Percentiles rank a stretch among this genome's conserved stretches.
phyloP scores from a whole-genome alignment of 164 flowering plant genomes.

The Vitis cinerea region DNA sequence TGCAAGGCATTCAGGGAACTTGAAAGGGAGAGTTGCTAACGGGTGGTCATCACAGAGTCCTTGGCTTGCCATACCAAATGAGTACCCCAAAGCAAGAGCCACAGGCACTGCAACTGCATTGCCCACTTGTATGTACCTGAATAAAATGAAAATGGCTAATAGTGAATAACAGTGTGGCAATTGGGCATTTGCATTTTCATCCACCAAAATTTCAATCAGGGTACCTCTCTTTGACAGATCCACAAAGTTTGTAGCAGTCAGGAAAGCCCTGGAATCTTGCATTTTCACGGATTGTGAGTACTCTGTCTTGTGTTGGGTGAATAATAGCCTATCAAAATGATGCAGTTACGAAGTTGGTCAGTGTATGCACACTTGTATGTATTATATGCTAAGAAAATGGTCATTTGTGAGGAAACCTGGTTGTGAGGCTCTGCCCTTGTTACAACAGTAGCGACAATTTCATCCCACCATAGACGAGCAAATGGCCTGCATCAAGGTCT shows the following conservation, averaged over 20 bases:
- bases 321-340: constrained; percentile 34
- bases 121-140: constrained; percentile 19
- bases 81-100: constrained; percentile 15
- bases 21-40: constrained; percentile 2
- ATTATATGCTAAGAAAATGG: neutral
- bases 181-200: too few species aligned
- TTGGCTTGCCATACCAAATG: constrained; percentile 14
- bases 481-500: constrained; percentile 57
- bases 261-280: constrained; percentile 88
- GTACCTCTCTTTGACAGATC: constrained; percentile 60
- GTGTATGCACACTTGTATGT: neutral
- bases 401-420: constrained; percentile 40
- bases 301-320: constrained; percentile 86
- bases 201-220: too few species aligned
- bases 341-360: too few species aligned
- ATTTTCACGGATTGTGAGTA: constrained; percentile 75
- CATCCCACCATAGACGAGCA: constrained; percentile 85
- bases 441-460: constrained; percentile 80
- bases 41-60: constrained; percentile 5
- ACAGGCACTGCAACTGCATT: constrained; percentile 25
- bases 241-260: constrained; percentile 58
- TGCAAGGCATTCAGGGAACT: constrained; percentile 4
- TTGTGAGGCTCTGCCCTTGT: constrained; percentile 93
- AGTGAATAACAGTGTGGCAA: too few species aligned
- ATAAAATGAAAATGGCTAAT: neutral